These are phyloP conservation scores for Phytopythium sindhum DNA, from an alignment of 352 stramenopile genomes.

Conservation along the genomic window DNA sequence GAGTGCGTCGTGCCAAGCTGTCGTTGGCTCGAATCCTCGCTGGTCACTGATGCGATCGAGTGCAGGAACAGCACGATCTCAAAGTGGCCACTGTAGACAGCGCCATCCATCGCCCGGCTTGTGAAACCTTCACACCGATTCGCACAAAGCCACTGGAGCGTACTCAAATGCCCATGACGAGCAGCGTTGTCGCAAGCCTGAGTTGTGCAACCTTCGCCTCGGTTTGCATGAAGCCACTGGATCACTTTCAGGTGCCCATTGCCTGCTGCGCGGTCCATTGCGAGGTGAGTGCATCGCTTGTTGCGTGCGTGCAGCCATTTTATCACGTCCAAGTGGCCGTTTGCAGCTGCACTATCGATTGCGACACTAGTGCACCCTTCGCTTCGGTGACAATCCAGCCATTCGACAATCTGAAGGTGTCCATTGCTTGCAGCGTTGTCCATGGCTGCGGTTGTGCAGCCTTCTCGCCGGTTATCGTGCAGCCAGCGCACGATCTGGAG, in stretches of 20 bases:
- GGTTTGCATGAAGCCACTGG: conserved; percentile 23
- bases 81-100: conserved; percentile 21
- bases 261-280: conserved; percentile 18
- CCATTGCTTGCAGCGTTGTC: conserved; percentile 7
- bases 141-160: conserved; percentile 2
- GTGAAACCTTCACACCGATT: conserved; percentile 5
- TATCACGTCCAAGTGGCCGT: conserved; percentile 32
- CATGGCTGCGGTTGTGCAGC: conserved; percentile 4
- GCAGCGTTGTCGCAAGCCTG: conserved; percentile 2
- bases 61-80: conserved; percentile 33
- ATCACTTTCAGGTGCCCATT: conserved; percentile 13
- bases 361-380: neutral
- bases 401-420: neutral
- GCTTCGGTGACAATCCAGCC: neutral
- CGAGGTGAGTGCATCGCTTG: conserved; percentile 16
- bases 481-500: conserved; percentile 4
- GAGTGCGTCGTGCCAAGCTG: conserved; percentile 14
- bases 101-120: conserved; percentile 5
- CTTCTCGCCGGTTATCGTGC: neutral
- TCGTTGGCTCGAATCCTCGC: neutral
- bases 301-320: neutral
- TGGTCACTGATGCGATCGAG: conserved; percentile 13
- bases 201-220: conserved; percentile 1
- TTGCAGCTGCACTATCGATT: neutral
- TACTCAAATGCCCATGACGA: neutral